Evolutionary conservation across 78 protist species (phyloP), one percentile per base, ranked within the genome.

Genomic region (Diacronema lutheri): DNA sequence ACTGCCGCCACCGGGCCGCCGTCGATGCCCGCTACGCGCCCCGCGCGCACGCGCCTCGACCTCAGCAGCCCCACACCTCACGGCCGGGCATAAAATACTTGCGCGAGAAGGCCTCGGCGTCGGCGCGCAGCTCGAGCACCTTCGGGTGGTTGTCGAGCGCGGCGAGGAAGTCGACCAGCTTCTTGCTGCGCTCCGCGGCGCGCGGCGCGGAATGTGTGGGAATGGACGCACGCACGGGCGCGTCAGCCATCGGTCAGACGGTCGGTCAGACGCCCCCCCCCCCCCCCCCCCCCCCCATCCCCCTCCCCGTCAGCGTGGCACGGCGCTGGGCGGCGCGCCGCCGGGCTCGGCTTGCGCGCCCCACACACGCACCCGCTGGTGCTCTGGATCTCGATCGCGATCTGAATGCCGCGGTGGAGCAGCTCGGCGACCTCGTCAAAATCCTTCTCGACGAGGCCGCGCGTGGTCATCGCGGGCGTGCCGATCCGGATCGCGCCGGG

Each of bases 401-500:
- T 56, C 66, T 91, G 56, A 21, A 97, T 81, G 38, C 84, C 96
- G 62, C 94, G 90, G 82, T 90, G 90, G 23, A 97, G 81, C 79
- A 92, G 90, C 31, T 85, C 95, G 44, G 95, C 99, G 29, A 97
- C 97, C 68, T 85, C 41, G 44, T 11, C 83, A 21, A 96, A 92
- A 85, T 97, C 97, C 31, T 66, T 84, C 88, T 94, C 98, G 26
- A 58, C 61, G 86, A 97, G 82, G 61, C 98, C 98, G 57, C 99
- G 95, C 35, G 99, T 79, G 25, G 99, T 97, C 66, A 97, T 89
- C 40, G 99, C 98, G 3, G 98, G 95, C 21, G 99, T 74, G 81
- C 99, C 81, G 55, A 97, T 56, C 81, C 99, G 97, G 21, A 98
- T 89, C 58, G 98, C 99, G 40, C 98, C 97, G 40, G 99, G 99